phyloP scores from a whole-genome alignment of 495 filamentous ascomycete species.

The Penicillium lagena region DNA sequence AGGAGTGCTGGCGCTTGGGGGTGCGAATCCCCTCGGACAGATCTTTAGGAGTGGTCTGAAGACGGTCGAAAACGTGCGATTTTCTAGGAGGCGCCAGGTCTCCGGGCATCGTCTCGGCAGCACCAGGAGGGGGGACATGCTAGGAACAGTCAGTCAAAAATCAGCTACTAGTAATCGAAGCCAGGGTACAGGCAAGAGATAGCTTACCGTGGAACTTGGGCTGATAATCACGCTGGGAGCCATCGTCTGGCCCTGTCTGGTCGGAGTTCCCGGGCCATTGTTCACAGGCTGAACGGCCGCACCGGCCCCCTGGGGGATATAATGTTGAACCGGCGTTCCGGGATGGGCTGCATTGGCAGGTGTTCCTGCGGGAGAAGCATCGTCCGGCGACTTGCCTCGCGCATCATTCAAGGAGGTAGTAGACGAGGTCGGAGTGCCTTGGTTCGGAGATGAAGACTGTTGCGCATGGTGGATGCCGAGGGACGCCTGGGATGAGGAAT shows the following conservation, averaged over 20 bases:
- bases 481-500: conserved; percentile 52
- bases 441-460: conserved; percentile 55
- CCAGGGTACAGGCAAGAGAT: not conserved
- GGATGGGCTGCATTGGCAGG: conserved; percentile 10
- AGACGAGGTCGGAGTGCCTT: conserved; percentile 75
- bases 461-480: conserved; percentile 42
- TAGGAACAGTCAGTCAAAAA: conserved; percentile 22
- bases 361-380: conserved; percentile 41
- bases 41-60: conserved; percentile 91
- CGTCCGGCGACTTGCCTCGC: conserved; percentile 73
- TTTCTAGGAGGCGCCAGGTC: conserved; percentile 96
- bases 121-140: conserved; percentile 91
- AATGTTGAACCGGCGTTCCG: conserved; percentile 28
- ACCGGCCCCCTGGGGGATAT: conserved; percentile 24
- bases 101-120: conserved; percentile 95
- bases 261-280: conserved; percentile 63
- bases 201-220: conserved; percentile 85
- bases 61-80: conserved; percentile 80
- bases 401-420: conserved; percentile 79
- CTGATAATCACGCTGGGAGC: conserved; percentile 93
- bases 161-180: not conserved
- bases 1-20: conserved; percentile 93
- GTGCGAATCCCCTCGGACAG: conserved; percentile 92
- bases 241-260: conserved; percentile 56
- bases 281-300: conserved; percentile 32